Evolutionary conservation across 306 rosid genomes (phyloP).

Genomic region (Pterocarpus macrocarpus): DNA sequence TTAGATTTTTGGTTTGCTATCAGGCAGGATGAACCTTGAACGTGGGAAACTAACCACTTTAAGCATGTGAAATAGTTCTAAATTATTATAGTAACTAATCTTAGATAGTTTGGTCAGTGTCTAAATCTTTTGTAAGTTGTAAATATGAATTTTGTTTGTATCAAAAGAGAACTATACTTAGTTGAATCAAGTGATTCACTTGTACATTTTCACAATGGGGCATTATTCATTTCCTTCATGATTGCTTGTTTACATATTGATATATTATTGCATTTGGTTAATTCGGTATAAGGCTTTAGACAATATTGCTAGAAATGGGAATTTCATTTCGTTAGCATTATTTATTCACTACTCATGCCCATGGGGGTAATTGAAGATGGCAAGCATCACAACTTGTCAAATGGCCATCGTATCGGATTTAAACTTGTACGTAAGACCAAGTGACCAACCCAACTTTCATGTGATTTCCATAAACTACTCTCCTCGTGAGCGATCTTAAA

Average conservation of each 20-base stretch:
- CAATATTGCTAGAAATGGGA: no score
- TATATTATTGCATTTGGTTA: no score
- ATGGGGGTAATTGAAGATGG: no score
- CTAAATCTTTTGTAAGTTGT: neutral
- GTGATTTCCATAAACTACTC: neutral
- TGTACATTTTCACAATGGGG: neutral
- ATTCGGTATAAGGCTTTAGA: no score
- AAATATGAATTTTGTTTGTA: conserved; percentile 11
- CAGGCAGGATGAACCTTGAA: conserved; percentile 19
- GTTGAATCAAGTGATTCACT: neutral
- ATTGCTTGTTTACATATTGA: no score
- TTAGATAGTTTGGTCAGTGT: neutral
- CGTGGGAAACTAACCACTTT: neutral
- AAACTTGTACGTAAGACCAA: neutral
- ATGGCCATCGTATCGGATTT: neutral
- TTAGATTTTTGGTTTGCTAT: neutral
- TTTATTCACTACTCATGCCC: no score
- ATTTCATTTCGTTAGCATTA: no score
- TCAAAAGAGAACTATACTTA: neutral
- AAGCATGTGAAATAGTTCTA: conserved; percentile 11
- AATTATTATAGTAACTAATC: neutral
- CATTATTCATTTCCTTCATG: no score
- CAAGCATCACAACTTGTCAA: no score
- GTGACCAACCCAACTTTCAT: neutral
- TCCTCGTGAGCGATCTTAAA: no score